These are phyloP conservation scores for Xylaria scruposa DNA, from an alignment of 495 filamentous ascomycete species.

Conservation along the genomic window DNA sequence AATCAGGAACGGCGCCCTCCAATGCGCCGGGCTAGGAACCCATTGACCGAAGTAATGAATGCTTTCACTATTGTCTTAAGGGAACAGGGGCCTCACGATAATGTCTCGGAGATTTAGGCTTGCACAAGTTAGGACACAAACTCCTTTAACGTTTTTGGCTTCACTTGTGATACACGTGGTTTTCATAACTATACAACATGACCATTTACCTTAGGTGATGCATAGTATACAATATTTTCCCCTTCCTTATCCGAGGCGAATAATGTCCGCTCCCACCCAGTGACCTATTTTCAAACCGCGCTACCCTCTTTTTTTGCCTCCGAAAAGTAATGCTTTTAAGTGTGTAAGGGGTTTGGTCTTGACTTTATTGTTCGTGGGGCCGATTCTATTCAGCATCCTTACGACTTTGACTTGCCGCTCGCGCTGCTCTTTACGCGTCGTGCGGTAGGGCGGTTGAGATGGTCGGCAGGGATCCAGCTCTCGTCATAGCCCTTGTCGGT, in stretches of 20 bases:
- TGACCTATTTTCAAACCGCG: constrained; percentile 19
- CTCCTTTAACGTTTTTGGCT: neutral
- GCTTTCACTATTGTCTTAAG: neutral
- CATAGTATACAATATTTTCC: constrained; percentile 14
- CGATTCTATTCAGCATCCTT: constrained; percentile 42
- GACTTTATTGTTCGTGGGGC: neutral
- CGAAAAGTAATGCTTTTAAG: constrained; percentile 1
- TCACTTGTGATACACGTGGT: constrained; percentile 21
- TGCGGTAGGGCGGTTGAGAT: constrained; percentile 85
- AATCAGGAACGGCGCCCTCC: neutral
- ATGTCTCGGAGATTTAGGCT: neutral
- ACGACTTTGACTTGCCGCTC: constrained; percentile 61
- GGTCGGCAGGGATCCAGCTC: constrained; percentile 92
- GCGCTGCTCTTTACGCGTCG: constrained; percentile 77
- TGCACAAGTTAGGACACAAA: neutral
- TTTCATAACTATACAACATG: constrained; percentile 26
- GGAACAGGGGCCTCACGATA: neutral
- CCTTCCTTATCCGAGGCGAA: constrained; percentile 1
- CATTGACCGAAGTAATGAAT: neutral
- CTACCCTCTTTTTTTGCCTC: constrained; percentile 22
- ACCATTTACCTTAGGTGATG: constrained; percentile 1
- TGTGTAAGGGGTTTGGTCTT: neutral
- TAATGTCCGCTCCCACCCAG: constrained; percentile 4
- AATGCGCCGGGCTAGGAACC: neutral
- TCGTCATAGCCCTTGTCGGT: constrained; percentile 81